A percentile compares a stretch with the other conserved stretches of the same genome.
Conservation (phyloP, 169 alveolate genomes). For the Plasmodium gaboni region DNA sequence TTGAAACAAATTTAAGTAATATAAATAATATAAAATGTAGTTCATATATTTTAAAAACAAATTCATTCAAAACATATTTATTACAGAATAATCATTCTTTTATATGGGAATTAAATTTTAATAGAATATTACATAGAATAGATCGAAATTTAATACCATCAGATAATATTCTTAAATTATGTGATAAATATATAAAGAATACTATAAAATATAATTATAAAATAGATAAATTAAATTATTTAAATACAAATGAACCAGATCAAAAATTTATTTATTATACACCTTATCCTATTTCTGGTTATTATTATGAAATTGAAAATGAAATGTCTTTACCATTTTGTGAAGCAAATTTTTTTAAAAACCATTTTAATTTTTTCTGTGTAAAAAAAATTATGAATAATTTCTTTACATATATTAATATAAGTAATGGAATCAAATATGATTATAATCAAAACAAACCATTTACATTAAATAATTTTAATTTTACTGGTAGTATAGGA, state of each 20-base stretch:
- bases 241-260: background rate
- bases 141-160: constrained; percentile 29
- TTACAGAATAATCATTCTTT: constrained; percentile 27
- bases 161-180: constrained; percentile 7
- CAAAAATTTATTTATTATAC: background rate
- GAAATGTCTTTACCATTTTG: constrained; percentile 71
- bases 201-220: constrained; percentile 30
- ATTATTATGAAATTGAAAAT: constrained; percentile 48
- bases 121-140: constrained; percentile 30
- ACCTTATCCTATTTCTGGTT: constrained; percentile 50
- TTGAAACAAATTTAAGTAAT: constrained; percentile 34
- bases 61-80: constrained; percentile 23
- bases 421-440: constrained; percentile 68
- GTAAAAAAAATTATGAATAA: constrained; percentile 19
- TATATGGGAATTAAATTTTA: constrained; percentile 38
- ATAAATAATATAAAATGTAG: constrained; percentile 32
- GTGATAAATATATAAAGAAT: constrained; percentile 29
- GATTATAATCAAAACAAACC: constrained; percentile 11
- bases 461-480: constrained; percentile 16
- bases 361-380: constrained; percentile 35
- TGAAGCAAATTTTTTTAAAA: constrained; percentile 47
- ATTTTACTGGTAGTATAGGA: constrained; percentile 74
- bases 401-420: constrained; percentile 21
- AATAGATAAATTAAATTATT: constrained; percentile 15
- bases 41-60: constrained; percentile 21